Conservation (phyloP, 2,329 filamentous ascomycete species). For the Fusarium sp. region DNA sequence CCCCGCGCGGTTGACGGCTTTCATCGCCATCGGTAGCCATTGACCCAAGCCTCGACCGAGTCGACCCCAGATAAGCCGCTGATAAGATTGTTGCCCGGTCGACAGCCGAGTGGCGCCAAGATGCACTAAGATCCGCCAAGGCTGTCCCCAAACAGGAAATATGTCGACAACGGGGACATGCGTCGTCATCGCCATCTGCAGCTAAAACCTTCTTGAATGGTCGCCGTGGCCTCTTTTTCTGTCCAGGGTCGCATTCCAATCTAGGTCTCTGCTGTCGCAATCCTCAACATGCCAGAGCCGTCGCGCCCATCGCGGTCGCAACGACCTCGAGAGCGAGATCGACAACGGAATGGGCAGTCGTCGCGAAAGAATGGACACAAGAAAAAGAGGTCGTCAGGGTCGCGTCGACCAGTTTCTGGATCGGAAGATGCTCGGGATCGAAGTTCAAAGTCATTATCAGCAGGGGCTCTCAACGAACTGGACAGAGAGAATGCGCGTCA, state of each 20-base stretch:
- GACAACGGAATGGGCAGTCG: constrained; percentile 44
- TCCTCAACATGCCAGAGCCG: constrained; percentile 47
- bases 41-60: not conserved
- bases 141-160: constrained; percentile 35
- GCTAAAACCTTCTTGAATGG: constrained; percentile 16
- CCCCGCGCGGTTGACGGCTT: constrained; percentile 46
- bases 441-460: constrained; percentile 51
- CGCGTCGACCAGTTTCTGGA: constrained; percentile 46
- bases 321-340: constrained; percentile 33
- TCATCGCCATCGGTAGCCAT: constrained; percentile 33
- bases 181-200: constrained; percentile 28
- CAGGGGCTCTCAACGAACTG: constrained; percentile 72
- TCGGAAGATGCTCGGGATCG: constrained; percentile 48
- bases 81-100: constrained; percentile 56
- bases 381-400: constrained; percentile 47
- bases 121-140: constrained; percentile 31
- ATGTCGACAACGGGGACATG: constrained; percentile 20
- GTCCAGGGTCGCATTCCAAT: constrained; percentile 40
- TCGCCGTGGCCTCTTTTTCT: constrained; percentile 13
- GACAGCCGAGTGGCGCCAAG: constrained; percentile 44
- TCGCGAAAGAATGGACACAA: constrained; percentile 49
- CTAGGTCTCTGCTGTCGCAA: constrained; percentile 19
- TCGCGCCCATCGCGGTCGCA: constrained; percentile 45
- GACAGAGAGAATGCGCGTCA: constrained; percentile 67
- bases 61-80: constrained; percentile 4